phyloP scores from a whole-genome alignment of 768 basidiomycete genomes.

The Termitomyces sp. region DNA sequence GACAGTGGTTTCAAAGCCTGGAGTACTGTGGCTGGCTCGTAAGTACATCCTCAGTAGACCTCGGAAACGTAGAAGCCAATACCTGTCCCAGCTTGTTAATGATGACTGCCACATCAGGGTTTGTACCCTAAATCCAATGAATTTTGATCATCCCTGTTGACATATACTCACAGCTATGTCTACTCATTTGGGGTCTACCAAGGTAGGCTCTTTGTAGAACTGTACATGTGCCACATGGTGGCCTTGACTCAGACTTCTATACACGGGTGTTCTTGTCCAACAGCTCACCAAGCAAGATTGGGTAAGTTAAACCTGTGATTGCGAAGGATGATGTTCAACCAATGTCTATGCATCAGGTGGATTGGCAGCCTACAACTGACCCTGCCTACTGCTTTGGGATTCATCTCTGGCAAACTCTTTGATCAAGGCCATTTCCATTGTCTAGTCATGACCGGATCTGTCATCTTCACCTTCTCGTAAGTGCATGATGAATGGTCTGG shows the following conservation, averaged over 20 bases:
- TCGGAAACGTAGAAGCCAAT: neutral
- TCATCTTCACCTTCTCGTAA: constrained; percentile 20
- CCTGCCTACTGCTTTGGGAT: constrained; percentile 20
- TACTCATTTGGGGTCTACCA: constrained; percentile 16
- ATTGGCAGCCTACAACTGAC: constrained; percentile 23
- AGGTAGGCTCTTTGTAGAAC: constrained; percentile 2
- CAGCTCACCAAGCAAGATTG: constrained; percentile 10
- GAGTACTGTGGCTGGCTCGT: constrained; percentile 3
- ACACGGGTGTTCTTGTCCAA: too few species aligned
- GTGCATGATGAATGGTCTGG: neutral
- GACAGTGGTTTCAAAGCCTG: neutral
- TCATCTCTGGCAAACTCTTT: constrained; percentile 20
- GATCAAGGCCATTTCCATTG: constrained; percentile 18
- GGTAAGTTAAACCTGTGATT: neutral
- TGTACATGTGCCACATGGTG: too few species aligned
- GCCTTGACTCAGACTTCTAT: constrained; percentile 7
- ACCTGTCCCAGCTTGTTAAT: neutral
- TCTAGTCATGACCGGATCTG: constrained; percentile 13
- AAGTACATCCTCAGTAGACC: neutral
- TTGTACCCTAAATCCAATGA: neutral
- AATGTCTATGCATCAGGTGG: constrained; percentile 14
- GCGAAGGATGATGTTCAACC: neutral
- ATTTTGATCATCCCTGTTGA: neutral
- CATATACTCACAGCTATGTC: constrained; percentile 1
- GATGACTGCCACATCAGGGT: constrained; percentile 9